Evolutionary conservation across 2,329 filamentous ascomycete species (phyloP).

Genomic region (Fusarium newnesense): DNA sequence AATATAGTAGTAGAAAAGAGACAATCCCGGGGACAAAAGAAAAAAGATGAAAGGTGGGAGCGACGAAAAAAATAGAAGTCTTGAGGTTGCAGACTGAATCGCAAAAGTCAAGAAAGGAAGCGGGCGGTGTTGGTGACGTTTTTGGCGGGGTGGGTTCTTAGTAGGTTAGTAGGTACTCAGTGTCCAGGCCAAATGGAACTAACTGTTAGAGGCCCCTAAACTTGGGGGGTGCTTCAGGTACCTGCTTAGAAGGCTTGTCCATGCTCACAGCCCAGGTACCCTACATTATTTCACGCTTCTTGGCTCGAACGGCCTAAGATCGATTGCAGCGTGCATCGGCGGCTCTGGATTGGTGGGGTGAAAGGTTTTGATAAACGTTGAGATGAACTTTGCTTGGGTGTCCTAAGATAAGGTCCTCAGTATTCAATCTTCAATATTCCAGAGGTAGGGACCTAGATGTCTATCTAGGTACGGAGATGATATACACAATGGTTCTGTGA

Average conservation of each 20-base stretch:
- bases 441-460: not conserved
- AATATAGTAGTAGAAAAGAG: not conserved
- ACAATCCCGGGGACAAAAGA: not conserved
- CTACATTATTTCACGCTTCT: slow-evolving; percentile 11
- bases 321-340: slow-evolving; percentile 18
- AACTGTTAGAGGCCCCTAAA: not conserved
- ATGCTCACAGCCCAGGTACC: slow-evolving; percentile 25
- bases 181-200: not conserved
- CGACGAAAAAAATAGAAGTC: slow-evolving; percentile 15
- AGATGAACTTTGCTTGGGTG: not conserved
- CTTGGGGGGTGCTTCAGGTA: slow-evolving; percentile 12
- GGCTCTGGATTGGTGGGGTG: slow-evolving; percentile 20
- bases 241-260: not conserved
- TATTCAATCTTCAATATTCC: not conserved
- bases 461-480: not conserved
- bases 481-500: not conserved
- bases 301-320: slow-evolving; percentile 7
- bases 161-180: not conserved
- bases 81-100: slow-evolving; percentile 39
- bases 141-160: slow-evolving; percentile 36
- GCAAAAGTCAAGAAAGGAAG: slow-evolving; percentile 41
- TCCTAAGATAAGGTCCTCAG: not conserved
- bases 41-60: slow-evolving; percentile 6
- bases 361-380: not conserved
- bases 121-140: slow-evolving; percentile 41